Conservation (phyloP, 2,329 filamentous ascomycete species). For the Gnomoniopsis sp. region DNA sequence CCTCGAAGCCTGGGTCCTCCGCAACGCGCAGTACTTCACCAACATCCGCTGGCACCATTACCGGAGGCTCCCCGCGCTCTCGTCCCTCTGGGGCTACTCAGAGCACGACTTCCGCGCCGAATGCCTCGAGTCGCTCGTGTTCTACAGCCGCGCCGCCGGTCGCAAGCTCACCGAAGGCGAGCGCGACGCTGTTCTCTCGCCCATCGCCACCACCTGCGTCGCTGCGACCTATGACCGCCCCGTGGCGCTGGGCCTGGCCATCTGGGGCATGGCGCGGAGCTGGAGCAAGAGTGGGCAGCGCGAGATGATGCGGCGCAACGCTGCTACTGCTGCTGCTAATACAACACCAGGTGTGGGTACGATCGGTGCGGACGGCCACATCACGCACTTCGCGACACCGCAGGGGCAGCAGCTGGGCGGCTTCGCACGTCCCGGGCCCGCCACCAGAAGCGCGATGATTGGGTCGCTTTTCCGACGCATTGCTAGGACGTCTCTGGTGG, state of each 20-base stretch:
- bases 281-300: slow-evolving; percentile 12
- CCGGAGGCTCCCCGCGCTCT: slow-evolving; percentile 11
- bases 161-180: slow-evolving; percentile 11
- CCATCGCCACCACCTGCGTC: slow-evolving; percentile 6
- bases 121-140: slow-evolving; percentile 13
- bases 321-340: not conserved
- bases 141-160: slow-evolving; percentile 15
- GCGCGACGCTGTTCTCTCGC: slow-evolving; percentile 15
- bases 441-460: not conserved
- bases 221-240: slow-evolving; percentile 17
- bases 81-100: slow-evolving; percentile 16
- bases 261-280: slow-evolving; percentile 13
- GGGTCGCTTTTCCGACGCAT: slow-evolving; percentile 6
- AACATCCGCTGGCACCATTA: slow-evolving; percentile 16
- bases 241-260: slow-evolving; percentile 6
- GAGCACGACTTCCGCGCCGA: slow-evolving; percentile 15
- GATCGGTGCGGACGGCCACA: slow-evolving; percentile 13
- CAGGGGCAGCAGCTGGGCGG: not conserved
- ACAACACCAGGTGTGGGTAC: not conserved
- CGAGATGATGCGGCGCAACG: not conserved
- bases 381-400: slow-evolving; percentile 15
- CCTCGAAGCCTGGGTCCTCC: slow-evolving; percentile 13
- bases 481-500: slow-evolving; percentile 4
- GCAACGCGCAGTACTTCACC: slow-evolving; percentile 15
- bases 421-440: not conserved